A percentile compares a stretch with the other conserved stretches of the same genome.
These are phyloP conservation scores for Lasiodiplodia citricola DNA, from an alignment of 2,329 filamentous ascomycete species.

Conservation along the genomic window DNA sequence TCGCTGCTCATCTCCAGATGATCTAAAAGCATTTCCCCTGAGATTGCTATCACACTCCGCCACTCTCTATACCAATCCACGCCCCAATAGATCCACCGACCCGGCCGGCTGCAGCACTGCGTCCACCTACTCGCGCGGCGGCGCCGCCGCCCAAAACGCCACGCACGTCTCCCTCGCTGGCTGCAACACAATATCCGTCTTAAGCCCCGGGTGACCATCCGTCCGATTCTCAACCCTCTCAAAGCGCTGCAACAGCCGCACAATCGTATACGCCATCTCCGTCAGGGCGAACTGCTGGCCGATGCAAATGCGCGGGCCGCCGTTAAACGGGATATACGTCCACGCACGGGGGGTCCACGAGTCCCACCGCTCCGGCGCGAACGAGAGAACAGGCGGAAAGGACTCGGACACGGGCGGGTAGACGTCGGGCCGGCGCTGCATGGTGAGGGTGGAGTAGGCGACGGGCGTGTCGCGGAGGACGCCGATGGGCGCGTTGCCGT, in stretches of 20 bases:
- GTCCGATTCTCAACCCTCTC: conserved; percentile 44
- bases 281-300: conserved; percentile 59
- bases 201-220: conserved; percentile 46
- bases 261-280: conserved; percentile 56
- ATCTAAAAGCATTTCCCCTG: too few relatives aligned
- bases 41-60: too few relatives aligned
- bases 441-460: conserved; percentile 53
- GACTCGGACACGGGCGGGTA: conserved; percentile 48
- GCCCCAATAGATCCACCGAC: too few relatives aligned
- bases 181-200: conserved; percentile 56
- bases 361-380: conserved; percentile 58
- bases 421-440: conserved; percentile 57
- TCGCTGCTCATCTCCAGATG: too few relatives aligned
- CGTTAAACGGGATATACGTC: conserved; percentile 55
- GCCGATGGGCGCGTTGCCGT: conserved; percentile 52
- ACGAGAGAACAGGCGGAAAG: conserved; percentile 49
- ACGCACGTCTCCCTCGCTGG: conserved; percentile 49
- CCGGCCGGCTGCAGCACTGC: too few relatives aligned
- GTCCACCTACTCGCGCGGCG: neutral
- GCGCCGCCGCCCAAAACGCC: conserved; percentile 36
- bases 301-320: conserved; percentile 56
- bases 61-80: too few relatives aligned
- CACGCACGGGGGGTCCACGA: conserved; percentile 56
- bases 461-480: conserved; percentile 51
- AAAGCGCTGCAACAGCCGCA: conserved; percentile 53